Percentiles rank a stretch among this genome's conserved stretches.
phyloP scores from a whole-genome alignment of 805 yeast species.

The Yamadazyma akitaensis region DNA sequence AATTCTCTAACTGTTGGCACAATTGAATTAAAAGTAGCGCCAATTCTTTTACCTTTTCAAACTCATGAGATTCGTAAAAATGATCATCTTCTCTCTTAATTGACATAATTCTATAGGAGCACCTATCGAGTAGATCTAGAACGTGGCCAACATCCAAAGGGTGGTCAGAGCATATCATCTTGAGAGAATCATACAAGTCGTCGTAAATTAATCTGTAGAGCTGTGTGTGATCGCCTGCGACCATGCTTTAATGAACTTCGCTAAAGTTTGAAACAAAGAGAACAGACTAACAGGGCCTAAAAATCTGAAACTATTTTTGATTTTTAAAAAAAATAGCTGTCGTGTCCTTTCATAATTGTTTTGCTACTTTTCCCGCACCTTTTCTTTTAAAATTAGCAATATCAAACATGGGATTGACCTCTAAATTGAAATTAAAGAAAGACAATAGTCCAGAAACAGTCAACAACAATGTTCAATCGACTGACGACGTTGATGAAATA shows the following conservation, averaged over 20 bases:
- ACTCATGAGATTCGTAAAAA: background rate
- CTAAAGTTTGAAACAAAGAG: no score
- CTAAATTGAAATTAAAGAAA: slow-evolving; percentile 7
- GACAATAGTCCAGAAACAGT: slow-evolving; percentile 8
- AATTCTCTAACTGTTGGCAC: background rate
- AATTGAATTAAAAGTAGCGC: background rate
- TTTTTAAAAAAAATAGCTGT: no score
- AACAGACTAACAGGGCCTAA: background rate
- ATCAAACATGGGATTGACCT: slow-evolving; percentile 5
- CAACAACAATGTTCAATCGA: slow-evolving; percentile 1
- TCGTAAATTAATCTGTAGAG: background rate
- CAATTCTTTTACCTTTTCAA: no score
- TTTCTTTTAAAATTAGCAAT: background rate
- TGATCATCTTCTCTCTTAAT: background rate
- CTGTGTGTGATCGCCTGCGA: background rate
- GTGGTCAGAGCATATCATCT: background rate
- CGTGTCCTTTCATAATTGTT: no score
- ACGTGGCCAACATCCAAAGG: background rate
- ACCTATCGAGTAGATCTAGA: background rate
- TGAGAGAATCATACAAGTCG: background rate
- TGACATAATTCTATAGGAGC: background rate
- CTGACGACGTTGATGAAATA: slow-evolving; percentile 86
- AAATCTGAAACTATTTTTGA: background rate
- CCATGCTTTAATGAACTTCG: background rate
- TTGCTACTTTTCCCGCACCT: background rate